A percentile compares a stretch with the other conserved stretches of the same genome.
Evolutionary conservation across 2,329 filamentous ascomycete genomes (phyloP).

Genomic region (Lachnellula willkommii): DNA sequence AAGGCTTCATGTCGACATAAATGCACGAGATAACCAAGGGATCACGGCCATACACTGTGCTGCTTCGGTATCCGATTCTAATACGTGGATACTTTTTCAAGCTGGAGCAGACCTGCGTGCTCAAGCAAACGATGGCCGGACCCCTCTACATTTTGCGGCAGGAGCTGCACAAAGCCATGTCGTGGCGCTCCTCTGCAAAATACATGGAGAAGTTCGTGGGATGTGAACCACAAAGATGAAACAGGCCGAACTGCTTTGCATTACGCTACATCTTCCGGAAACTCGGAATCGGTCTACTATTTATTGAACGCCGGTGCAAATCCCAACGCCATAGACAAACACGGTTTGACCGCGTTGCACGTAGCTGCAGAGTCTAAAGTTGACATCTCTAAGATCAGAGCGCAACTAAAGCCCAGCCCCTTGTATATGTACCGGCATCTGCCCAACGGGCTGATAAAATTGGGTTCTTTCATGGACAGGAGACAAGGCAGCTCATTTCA

Average conservation of each 20-base stretch:
- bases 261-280: constrained; percentile 1
- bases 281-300: constrained; percentile 1
- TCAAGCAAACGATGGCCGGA: constrained; percentile 4
- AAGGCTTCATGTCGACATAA: background rate
- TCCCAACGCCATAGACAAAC: constrained; percentile 39
- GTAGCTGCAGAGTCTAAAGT: constrained; percentile 54
- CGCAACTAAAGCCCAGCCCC: background rate
- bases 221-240: constrained; percentile 44
- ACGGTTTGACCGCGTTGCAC: constrained; percentile 33
- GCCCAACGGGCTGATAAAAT: background rate
- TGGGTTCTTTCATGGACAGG: background rate
- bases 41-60: constrained; percentile 14
- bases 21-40: constrained; percentile 6
- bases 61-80: constrained; percentile 2
- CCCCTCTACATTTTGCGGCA: constrained; percentile 14
- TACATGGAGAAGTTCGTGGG: constrained; percentile 27
- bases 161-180: constrained; percentile 8
- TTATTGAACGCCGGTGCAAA: background rate
- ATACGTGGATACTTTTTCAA: constrained; percentile 2
- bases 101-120: constrained; percentile 6
- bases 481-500: background rate
- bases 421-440: background rate
- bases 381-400: background rate
- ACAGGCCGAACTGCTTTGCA: constrained; percentile 2
- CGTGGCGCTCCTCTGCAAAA: constrained; percentile 28